Evolutionary conservation across 768 basidiomycete genomes (phyloP).

Genomic region (Russula compacta): DNA sequence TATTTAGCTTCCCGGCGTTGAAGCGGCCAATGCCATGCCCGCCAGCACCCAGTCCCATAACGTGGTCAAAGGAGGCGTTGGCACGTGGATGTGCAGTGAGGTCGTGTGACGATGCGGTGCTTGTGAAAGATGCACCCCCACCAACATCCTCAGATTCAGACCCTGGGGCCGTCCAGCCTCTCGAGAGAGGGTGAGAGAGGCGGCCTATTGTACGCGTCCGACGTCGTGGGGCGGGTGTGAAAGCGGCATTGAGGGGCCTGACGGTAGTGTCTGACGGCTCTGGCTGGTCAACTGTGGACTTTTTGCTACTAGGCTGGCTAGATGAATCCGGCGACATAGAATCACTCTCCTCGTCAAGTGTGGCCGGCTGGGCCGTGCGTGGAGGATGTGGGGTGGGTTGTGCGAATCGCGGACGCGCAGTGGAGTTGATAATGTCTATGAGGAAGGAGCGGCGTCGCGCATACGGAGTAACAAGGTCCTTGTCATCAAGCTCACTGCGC

Average conservation of each 20-base stretch:
- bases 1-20: conserved; percentile 78
- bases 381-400: conserved; percentile 55
- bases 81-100: conserved; percentile 68
- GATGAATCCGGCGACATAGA: conserved; percentile 13
- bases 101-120: conserved; percentile 83
- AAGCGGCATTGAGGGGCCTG: conserved; percentile 39
- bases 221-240: conserved; percentile 52
- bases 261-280: conserved; percentile 27
- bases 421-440: conserved; percentile 76
- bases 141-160: conserved; percentile 29
- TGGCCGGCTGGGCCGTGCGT: conserved; percentile 2
- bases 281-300: conserved; percentile 26
- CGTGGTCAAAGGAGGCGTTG: conserved; percentile 85
- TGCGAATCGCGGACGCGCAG: conserved; percentile 62
- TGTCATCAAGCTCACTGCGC: conserved; percentile 17
- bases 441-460: conserved; percentile 74
- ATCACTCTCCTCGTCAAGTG: conserved; percentile 4
- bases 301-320: conserved; percentile 27
- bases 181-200: conserved; percentile 59
- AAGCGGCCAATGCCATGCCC: conserved; percentile 67
- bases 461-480: conserved; percentile 54
- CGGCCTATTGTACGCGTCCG: conserved; percentile 32
- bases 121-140: conserved; percentile 63
- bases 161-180: conserved; percentile 29
- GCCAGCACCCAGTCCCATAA: conserved; percentile 61